Base-by-base conservation (phyloP, 1,139 yeast species). In the Candida freyschussii region DNA sequence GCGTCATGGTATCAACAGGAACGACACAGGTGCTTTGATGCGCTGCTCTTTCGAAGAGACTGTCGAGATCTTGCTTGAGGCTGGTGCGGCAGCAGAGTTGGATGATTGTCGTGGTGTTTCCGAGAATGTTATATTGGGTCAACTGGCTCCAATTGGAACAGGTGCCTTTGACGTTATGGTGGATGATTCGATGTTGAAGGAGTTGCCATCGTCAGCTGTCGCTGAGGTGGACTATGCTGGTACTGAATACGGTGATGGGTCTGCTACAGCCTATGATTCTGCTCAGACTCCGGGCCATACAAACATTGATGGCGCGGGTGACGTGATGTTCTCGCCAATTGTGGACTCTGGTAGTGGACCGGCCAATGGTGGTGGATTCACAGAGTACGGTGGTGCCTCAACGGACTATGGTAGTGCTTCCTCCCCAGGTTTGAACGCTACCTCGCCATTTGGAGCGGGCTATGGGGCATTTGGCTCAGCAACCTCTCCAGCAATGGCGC, bases 41-140 rank as follows among this genome's bases (percentile, higher is more conserved):
- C 78, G 98, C 64, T 91, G 96, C 69, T 91, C 98, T 32, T 93
- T 93, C 68, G 99, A 93, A 67, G 98, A 93, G 62, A 93, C 99
- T 3, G 98, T 91, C 25, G 98, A 93, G 65, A 91, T 93, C 55
- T 67, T 93, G 56, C 77, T 93, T 52, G 98, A 93, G 56, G 99
- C 99, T 23, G 98, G 96, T 57, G 95, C 97, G 4, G 78, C 94
- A 26, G 98, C 98, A 14, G 98, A 93, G 58, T 68, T 91, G 44
- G 99, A 93, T 65, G 97, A 91, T 50, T 93, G 98, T 63, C 84
- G 89, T 51, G 99, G 99, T 70, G 95, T 93, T 43, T 91, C 98
- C 27, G 97, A 93, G 60, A 93, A 91, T 57, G 95, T 93, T 40
- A 85, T 93, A 72, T 75, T 93, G 55, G 99, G 99, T 33, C 98